Evolutionary conservation across 805 yeast genomes (phyloP).

Genomic region (Kurtzmaniella cleridarum): DNA sequence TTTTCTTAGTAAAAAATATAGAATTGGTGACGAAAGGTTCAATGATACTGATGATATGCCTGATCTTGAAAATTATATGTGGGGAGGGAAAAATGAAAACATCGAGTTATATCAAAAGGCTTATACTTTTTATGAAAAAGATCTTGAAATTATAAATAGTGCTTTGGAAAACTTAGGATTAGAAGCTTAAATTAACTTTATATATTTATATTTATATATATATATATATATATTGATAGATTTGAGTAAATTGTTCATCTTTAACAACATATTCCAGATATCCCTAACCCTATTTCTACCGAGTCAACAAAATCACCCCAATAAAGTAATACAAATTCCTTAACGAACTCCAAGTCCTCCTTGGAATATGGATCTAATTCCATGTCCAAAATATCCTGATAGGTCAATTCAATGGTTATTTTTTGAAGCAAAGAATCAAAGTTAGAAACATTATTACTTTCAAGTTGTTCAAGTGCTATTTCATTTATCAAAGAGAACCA

Average conservation of each 20-base stretch:
- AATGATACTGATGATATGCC: constrained; percentile 20
- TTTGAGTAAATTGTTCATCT: background rate
- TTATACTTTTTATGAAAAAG: constrained; percentile 15
- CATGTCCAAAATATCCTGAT: constrained; percentile 37
- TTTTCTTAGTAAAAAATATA: constrained; percentile 42
- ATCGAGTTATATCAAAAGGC: constrained; percentile 14
- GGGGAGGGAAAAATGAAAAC: constrained; percentile 9
- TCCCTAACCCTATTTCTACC: constrained; percentile 31
- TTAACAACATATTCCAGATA: constrained; percentile 26
- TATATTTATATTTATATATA: too few species aligned
- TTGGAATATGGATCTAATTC: constrained; percentile 39
- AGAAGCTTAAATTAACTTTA: constrained; percentile 30
- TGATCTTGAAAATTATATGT: constrained; percentile 6
- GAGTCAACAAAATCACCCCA: constrained; percentile 24
- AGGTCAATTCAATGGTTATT: constrained; percentile 27
- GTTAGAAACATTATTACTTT: constrained; percentile 6
- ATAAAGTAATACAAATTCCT: constrained; percentile 28
- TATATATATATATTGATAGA: too few species aligned
- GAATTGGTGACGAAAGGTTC: constrained; percentile 19
- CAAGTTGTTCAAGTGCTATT: constrained; percentile 25
- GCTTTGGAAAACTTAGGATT: constrained; percentile 22
- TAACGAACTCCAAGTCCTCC: constrained; percentile 31
- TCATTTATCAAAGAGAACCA: constrained; percentile 33
- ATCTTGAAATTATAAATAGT: constrained; percentile 23
- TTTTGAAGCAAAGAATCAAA: constrained; percentile 4